phyloP scores from a whole-genome alignment of 2,329 filamentous ascomycete species.

The Taxawa tesnikishii region DNA sequence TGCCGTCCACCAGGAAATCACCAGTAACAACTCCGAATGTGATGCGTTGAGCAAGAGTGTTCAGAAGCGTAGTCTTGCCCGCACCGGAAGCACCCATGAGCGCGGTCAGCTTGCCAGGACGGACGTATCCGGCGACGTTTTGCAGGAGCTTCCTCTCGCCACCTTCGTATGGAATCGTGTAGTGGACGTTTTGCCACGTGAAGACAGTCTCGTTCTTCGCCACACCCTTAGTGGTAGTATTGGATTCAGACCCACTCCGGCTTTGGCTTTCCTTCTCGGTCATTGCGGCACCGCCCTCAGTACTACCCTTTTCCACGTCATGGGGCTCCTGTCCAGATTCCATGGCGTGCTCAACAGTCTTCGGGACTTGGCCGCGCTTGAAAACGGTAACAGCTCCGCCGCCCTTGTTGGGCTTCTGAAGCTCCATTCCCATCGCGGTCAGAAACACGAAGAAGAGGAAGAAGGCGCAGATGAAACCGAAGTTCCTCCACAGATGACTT shows the following conservation, averaged over 20 bases:
- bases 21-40: constrained; percentile 52
- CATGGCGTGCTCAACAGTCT: constrained; percentile 20
- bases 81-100: constrained; percentile 68
- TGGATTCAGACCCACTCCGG: not conserved
- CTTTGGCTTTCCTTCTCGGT: constrained; percentile 21
- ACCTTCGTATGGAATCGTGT: constrained; percentile 40
- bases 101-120: constrained; percentile 43
- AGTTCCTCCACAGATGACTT: constrained; percentile 48
- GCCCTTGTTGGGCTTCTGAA: constrained; percentile 42
- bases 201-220: constrained; percentile 12
- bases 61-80: constrained; percentile 79
- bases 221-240: not conserved
- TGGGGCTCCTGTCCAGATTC: constrained; percentile 28
- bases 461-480: constrained; percentile 40
- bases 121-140: constrained; percentile 41
- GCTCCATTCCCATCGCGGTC: constrained; percentile 40
- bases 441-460: constrained; percentile 42
- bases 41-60: constrained; percentile 44
- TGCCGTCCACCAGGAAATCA: constrained; percentile 53
- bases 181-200: constrained; percentile 42
- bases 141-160: constrained; percentile 40
- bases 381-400: constrained; percentile 43
- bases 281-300: constrained; percentile 8
- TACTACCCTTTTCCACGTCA: constrained; percentile 39
- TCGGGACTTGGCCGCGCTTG: constrained; percentile 17